Percentiles rank a stretch among this genome's conserved stretches.
These are phyloP conservation scores for Fragilariopsis cylindrus DNA, from an alignment of 108 stramenopile species.

Conservation along the genomic window DNA sequence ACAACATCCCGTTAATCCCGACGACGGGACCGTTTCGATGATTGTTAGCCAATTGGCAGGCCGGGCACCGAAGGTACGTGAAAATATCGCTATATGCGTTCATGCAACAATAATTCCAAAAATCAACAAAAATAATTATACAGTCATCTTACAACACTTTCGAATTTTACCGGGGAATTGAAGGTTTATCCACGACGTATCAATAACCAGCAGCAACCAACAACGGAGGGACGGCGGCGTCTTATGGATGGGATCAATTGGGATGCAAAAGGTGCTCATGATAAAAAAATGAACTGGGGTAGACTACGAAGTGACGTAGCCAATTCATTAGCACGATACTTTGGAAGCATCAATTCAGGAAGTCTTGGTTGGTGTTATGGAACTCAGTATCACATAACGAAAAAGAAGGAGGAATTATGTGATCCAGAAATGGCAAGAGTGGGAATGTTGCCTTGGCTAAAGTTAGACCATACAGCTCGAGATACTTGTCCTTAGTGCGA, in stretches of 20 bases:
- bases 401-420: constrained; percentile 38
- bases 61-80: constrained; percentile 53
- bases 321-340: constrained; percentile 78
- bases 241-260: constrained; percentile 47
- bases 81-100: constrained; percentile 42
- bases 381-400: constrained; percentile 36
- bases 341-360: constrained; percentile 82
- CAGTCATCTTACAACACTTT: not conserved
- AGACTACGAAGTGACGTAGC: constrained; percentile 69
- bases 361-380: constrained; percentile 86
- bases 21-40: constrained; percentile 85
- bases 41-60: constrained; percentile 80
- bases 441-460: constrained; percentile 58
- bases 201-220: not conserved
- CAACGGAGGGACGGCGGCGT: not conserved
- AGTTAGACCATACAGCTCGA: constrained; percentile 34
- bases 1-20: constrained; percentile 79
- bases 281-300: constrained; percentile 68
- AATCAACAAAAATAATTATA: not conserved
- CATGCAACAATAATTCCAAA: constrained; percentile 28
- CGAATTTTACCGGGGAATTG: constrained; percentile 49
- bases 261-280: constrained; percentile 31
- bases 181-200: constrained; percentile 29
- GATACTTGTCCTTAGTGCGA: constrained; percentile 35
- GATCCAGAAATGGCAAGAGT: constrained; percentile 46